Base-by-base conservation (phyloP, 23 red algal species). In the Gracilaria vermiculophylla region DNA sequence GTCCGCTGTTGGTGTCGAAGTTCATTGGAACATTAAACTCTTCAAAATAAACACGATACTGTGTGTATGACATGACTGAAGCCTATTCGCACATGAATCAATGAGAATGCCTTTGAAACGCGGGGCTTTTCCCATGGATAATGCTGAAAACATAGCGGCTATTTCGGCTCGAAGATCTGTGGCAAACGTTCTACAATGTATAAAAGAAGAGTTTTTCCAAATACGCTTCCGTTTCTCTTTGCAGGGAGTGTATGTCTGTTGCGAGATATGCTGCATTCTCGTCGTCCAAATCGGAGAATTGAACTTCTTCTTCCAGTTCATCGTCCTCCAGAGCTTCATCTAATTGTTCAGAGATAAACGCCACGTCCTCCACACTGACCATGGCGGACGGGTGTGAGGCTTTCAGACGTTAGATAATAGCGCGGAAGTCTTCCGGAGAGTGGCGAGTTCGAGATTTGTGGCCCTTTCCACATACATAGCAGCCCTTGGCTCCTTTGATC, bases 61-160 rank as follows among this genome's bases (percentile, higher is more conserved):
- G 52, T 0, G 25, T 8, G 62, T 41, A 62, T 4, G 0, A 62
- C 11, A 81, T 81, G 39, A 62, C 77, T 16, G 77, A 81, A 14
- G 52, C 4, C 77, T 50, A 81, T 81, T 81, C 9, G 50, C 15
- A 23, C 77, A 81, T 9, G 47, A 62, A 32, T 81, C 0, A 8
- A 81, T 7, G 25, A 44, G 0, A 28, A 81, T 35, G 23, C 28
- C 77, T 28, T 81, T 62, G 55, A 81, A 60, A 5, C 32, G 31
- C 11, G 17, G 53, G 21, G 14, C 5, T 1, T 49, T 41, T 14
- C 41, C 71, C 13, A 50, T 0, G 6, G 34, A 52, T 4, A 43
- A 41, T 76, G 48, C 71, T 24, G 0, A 7, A 33, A 17, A 50
- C 35, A 76, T 76, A 10, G 5, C n/a, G 2, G 75, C 75, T 34